Evolutionary conservation across 2,329 filamentous ascomycete genomes (phyloP), one percentile per base, ranked within the genome.

Genomic region (Claviceps capensis): DNA sequence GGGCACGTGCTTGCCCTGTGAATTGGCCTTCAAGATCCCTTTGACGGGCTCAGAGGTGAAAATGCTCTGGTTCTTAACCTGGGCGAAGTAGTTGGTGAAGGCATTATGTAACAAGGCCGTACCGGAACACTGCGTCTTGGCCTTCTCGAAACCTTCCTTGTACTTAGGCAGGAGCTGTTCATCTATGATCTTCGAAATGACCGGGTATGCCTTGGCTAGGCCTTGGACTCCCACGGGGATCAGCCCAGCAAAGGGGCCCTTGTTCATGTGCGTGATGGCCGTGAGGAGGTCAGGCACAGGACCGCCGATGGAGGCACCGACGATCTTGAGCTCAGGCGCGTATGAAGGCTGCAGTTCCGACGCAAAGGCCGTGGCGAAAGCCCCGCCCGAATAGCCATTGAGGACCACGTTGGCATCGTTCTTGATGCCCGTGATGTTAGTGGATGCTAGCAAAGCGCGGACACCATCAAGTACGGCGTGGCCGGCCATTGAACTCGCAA

Each of bases 381-480:
- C 61, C 34, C 57, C 61, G 5, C 60, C 61, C 6, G 61, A 63
- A 49, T 64, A 64, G 14, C 62, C 62, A 74, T 74, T 79, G 48
- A 78, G 62, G 1, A 69, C 65, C 42, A 70, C 60, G 4, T 55
- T 62, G 0, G 70, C 61, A 9, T 63, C 57, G 2, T 54, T 37
- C 9, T 57, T 55, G 45, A 73, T 57, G 1, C 63, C 61, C 2
- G 69, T 62, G 9, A 59, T 51, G 2, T 38, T 2, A 0, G 56
- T 47, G 8, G 56, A 63, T 8, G 58, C 55, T 6, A 70, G 52
- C 0, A 67, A 67, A 1, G 71, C 72, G 13, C 72, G 68, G 8
- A 74, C 62, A 7, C 67, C 67, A 53, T 76, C 69, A 9, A 75
- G 62, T 16, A 67, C 68, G 1, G 69, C 66, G 37, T 75, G 63